Evolutionary conservation across 2,329 filamentous ascomycete species (phyloP), one percentile per base, ranked within the genome.

Genomic region (Fusarium compactum): DNA sequence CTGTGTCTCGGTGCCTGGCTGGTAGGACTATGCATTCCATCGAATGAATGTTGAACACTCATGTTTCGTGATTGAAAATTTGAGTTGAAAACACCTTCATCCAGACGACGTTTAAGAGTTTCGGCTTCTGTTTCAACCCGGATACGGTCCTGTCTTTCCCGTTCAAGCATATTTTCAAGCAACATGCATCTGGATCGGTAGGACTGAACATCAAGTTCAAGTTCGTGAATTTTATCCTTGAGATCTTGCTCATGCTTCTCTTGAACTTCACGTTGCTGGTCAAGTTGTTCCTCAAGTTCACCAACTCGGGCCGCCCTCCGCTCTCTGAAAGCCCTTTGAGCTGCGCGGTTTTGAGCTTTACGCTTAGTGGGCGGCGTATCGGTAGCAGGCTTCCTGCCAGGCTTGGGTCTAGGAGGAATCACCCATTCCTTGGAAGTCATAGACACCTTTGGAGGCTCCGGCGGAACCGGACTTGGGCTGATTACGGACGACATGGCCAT

Each of bases 311-410:
- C 93, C 4, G 93, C 93, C 69, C 95, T 89, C 62, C 95, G 87
- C 81, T 97, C 94, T 34, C 95, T 88, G 80, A 98, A 98, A 2
- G 92, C 93, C 62, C 95, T 86, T 82, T 98, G 95, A 5, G 95
- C 95, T 48, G 93, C 92, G 65, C 96, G 89, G 80, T 98, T 98
- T 82, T 98, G 96, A 2, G 93, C 92, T 84, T 98, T 97, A 71
- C 96, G 90, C 83, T 97, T 97, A 45, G 94, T 97, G 3, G 93
- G 92, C 16, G 95, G 94, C 55, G 95, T 97, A 78, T 98, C 95
- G 38, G 93, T 97, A 48, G 94, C 93, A 5, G 95, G 95, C 85
- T 98, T 98, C 74, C 95, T 90, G 51, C 95, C 95, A 24, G 96
- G 95, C 85, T 95, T 95, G 48, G 93, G 93, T 65, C 93, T 87